Percentiles rank a stretch among this genome's conserved stretches.
Evolutionary conservation across 768 basidiomycete genomes (phyloP).

Genomic region (Pholiota conissans): DNA sequence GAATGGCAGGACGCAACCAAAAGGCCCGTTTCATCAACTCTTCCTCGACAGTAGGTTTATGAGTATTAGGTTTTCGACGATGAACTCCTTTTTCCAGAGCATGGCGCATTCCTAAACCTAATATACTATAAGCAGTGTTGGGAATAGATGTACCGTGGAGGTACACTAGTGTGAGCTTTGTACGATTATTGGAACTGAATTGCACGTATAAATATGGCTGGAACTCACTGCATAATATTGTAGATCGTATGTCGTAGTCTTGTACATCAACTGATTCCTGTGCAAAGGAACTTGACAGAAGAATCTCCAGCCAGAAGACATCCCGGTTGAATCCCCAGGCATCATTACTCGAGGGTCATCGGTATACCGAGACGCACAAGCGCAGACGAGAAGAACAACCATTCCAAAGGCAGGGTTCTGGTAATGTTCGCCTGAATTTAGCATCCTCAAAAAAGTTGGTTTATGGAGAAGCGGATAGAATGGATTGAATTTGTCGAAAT

Average conservation of each 20-base stretch:
- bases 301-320: constrained; percentile 60
- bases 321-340: constrained; percentile 30
- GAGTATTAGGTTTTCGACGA: constrained; percentile 38
- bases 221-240: constrained; percentile 63
- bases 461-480: constrained; percentile 66
- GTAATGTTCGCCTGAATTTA: constrained; percentile 47
- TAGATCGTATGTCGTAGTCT: constrained; percentile 65
- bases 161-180: constrained; percentile 31
- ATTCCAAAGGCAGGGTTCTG: constrained; percentile 51
- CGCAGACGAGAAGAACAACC: constrained; percentile 64
- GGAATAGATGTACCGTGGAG: constrained; percentile 46
- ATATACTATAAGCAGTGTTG: constrained; percentile 54
- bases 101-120: constrained; percentile 57
- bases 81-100: constrained; percentile 70
- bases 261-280: constrained; percentile 55
- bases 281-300: constrained; percentile 62
- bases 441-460: constrained; percentile 55
- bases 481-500: constrained; percentile 54
- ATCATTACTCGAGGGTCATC: constrained; percentile 45
- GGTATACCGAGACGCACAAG: constrained; percentile 57
- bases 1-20: constrained; percentile 33
- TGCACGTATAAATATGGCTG: constrained; percentile 22
- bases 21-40: constrained; percentile 65
- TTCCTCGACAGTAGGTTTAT: constrained; percentile 38
- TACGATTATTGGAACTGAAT: background rate